Evolutionary conservation across 768 basidiomycete genomes (phyloP).

Genomic region (Clavulina sp.): DNA sequence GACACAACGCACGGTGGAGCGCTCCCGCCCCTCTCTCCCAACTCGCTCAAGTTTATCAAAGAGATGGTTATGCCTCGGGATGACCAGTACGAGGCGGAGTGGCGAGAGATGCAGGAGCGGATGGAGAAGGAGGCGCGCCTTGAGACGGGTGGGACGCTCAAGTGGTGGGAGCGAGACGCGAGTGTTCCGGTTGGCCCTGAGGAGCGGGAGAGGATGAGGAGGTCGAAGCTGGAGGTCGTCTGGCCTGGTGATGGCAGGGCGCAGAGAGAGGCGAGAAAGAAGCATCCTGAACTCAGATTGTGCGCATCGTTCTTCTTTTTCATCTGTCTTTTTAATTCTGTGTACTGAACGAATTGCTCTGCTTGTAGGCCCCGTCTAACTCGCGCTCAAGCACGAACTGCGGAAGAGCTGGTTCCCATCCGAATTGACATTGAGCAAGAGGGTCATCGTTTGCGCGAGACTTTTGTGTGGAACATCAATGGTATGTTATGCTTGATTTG

Average conservation of each 20-base stretch:
- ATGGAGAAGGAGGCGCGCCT: slow-evolving; percentile 7
- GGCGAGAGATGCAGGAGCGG: slow-evolving; percentile 10
- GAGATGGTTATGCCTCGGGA: slow-evolving; percentile 52
- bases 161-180: slow-evolving; percentile 48
- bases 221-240: slow-evolving; percentile 32
- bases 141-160: slow-evolving; percentile 12
- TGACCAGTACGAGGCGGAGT: slow-evolving; percentile 21
- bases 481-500: slow-evolving; percentile 37
- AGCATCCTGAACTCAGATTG: slow-evolving; percentile 57
- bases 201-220: slow-evolving; percentile 9
- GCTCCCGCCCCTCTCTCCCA: slow-evolving; percentile 29
- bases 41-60: slow-evolving; percentile 36
- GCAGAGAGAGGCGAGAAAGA: slow-evolving; percentile 26
- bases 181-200: slow-evolving; percentile 23
- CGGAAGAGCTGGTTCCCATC: slow-evolving; percentile 81
- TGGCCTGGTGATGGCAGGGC: slow-evolving; percentile 28
- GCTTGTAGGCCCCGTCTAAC: slow-evolving; percentile 4
- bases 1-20: slow-evolving; percentile 26
- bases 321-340: slow-evolving; percentile 11
- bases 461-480: slow-evolving; percentile 92
- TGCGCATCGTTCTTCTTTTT: slow-evolving; percentile 23
- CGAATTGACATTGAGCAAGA: slow-evolving; percentile 95
- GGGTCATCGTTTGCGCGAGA: slow-evolving; percentile 83
- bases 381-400: slow-evolving; percentile 20
- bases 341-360: slow-evolving; percentile 4